Evolutionary conservation across 2,329 filamentous ascomycete species (phyloP).

Genomic region (Cladosporium halotolerans): DNA sequence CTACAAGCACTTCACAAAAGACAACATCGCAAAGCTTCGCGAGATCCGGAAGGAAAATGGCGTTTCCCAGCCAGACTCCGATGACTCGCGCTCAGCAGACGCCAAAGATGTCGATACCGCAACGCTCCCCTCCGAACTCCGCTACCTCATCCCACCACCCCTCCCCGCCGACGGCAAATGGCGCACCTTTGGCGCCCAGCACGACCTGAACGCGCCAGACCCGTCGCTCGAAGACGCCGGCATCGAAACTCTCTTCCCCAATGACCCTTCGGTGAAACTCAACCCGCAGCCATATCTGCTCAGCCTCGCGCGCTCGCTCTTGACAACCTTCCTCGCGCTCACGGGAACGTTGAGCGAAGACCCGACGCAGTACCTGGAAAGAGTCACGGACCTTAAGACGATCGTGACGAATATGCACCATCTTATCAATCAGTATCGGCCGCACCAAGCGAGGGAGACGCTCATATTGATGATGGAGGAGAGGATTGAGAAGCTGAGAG

Average conservation of each 20-base stretch:
- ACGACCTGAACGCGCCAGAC: constrained; percentile 56
- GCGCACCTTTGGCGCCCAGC: constrained; percentile 64
- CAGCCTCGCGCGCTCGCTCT: constrained; percentile 77
- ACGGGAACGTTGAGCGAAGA: constrained; percentile 63
- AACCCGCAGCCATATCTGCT: constrained; percentile 47
- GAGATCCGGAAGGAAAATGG: constrained; percentile 24
- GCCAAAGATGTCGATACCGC: constrained; percentile 24
- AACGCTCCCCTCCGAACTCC: constrained; percentile 63
- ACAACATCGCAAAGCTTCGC: constrained; percentile 58
- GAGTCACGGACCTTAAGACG: constrained; percentile 71
- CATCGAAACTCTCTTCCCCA: constrained; percentile 63
- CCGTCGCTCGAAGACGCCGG: constrained; percentile 63
- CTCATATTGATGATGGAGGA: constrained; percentile 84
- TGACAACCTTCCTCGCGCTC: constrained; percentile 85
- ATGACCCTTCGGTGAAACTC: constrained; percentile 34
- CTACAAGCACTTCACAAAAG: constrained; percentile 78
- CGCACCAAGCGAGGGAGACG: constrained; percentile 85
- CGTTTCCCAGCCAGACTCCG: not conserved
- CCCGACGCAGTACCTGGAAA: constrained; percentile 56
- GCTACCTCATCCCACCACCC: constrained; percentile 75
- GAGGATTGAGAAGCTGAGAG: constrained; percentile 64
- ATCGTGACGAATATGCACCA: constrained; percentile 89
- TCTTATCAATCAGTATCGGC: constrained; percentile 87
- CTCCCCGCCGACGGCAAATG: constrained; percentile 62
- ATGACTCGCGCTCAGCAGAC: constrained; percentile 19